These are phyloP conservation scores for Gillenia trifoliata DNA, from an alignment of 306 rosid genomes.

Conservation along the genomic window DNA sequence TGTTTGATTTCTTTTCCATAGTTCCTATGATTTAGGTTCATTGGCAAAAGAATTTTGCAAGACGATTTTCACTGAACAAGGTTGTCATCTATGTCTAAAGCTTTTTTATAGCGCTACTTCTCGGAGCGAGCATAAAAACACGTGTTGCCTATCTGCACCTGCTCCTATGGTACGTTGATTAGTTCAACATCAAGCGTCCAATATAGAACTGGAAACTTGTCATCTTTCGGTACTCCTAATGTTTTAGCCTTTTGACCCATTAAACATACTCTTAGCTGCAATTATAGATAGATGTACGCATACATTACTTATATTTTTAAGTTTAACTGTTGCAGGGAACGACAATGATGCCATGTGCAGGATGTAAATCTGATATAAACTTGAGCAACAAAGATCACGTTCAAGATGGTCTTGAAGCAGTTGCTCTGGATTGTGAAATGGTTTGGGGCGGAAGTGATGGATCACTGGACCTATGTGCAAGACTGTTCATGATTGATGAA, in stretches of 20 bases:
- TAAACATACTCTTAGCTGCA: slow-evolving; percentile 4
- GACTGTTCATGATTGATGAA: slow-evolving; percentile 69
- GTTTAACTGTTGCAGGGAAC: slow-evolving; percentile 49
- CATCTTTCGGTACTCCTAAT: background rate
- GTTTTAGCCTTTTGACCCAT: background rate
- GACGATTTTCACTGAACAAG: slow-evolving; percentile 41
- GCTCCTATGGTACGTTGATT: slow-evolving; percentile 41
- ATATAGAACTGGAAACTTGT: background rate
- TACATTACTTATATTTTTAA: slow-evolving; percentile 10
- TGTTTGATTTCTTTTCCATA: slow-evolving; percentile 6
- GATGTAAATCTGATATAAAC: slow-evolving; percentile 21
- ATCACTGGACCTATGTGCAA: slow-evolving; percentile 68
- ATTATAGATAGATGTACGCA: slow-evolving; percentile 4
- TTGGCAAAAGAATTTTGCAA: slow-evolving; percentile 52
- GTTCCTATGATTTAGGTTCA: slow-evolving; percentile 45
- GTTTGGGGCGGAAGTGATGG: slow-evolving; percentile 92
- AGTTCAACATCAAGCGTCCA: background rate
- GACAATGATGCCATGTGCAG: slow-evolving; percentile 11
- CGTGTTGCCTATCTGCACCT: slow-evolving; percentile 47
- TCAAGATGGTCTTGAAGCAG: slow-evolving; percentile 35
- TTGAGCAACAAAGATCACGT: slow-evolving; percentile 21
- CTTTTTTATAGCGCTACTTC: slow-evolving; percentile 37
- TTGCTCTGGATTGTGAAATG: slow-evolving; percentile 84
- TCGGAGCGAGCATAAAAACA: slow-evolving; percentile 45
- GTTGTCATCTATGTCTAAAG: slow-evolving; percentile 64